Percentiles rank a stretch among this genome's conserved stretches.
Evolutionary conservation across 2,329 filamentous ascomycete species (phyloP).

Genomic region (Fusarium sp.): DNA sequence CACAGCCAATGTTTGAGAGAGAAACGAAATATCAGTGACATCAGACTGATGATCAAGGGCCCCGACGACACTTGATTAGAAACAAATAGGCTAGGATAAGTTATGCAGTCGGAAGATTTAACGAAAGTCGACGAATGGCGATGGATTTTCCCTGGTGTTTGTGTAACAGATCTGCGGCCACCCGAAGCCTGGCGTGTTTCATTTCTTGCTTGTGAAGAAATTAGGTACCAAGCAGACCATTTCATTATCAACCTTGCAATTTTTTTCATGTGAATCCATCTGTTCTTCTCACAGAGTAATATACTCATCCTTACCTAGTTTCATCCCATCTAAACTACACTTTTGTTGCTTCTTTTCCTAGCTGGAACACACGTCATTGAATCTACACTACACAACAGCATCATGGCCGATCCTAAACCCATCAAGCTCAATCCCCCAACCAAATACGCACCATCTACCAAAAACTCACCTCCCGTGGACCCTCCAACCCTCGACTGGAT

Average conservation of each 20-base stretch:
- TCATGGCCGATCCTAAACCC: slow-evolving; percentile 34
- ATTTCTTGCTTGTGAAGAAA: slow-evolving; percentile 24
- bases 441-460: slow-evolving; percentile 56
- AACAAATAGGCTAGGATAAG: slow-evolving; percentile 16
- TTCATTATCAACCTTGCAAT: neutral
- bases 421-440: slow-evolving; percentile 56
- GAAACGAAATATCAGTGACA: slow-evolving; percentile 11
- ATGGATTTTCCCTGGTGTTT: neutral
- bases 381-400: slow-evolving; percentile 1
- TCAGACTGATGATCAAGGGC: slow-evolving; percentile 7
- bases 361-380: neutral
- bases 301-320: neutral
- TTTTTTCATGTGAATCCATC: slow-evolving; percentile 7
- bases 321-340: neutral
- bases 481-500: slow-evolving; percentile 69
- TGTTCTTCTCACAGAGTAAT: neutral
- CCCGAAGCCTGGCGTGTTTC: slow-evolving; percentile 34
- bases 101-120: slow-evolving; percentile 28
- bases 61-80: neutral
- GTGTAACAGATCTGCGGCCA: slow-evolving; percentile 20
- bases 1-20: neutral
- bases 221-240: slow-evolving; percentile 20
- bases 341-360: neutral
- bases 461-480: slow-evolving; percentile 48
- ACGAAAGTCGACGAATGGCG: slow-evolving; percentile 8